phyloP scores from a whole-genome alignment of 1,284 basidiomycete genomes.

The Cryptococcus depauperatus region DNA sequence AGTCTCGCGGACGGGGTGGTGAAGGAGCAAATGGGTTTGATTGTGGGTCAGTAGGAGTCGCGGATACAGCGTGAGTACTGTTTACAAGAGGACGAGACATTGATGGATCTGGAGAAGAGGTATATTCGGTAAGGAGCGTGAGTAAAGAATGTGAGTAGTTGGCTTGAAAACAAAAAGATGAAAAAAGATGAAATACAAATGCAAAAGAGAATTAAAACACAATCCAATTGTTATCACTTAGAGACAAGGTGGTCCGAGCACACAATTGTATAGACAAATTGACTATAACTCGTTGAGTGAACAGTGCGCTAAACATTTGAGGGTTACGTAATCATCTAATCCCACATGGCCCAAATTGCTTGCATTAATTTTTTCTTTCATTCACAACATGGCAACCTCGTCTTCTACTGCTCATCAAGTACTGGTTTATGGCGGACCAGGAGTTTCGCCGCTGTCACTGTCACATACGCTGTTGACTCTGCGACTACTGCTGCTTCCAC shows the following conservation, averaged over 20 bases:
- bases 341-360: too few relatives aligned
- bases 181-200: not conserved
- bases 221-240: too few relatives aligned
- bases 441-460: conserved; percentile 56
- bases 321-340: too few relatives aligned
- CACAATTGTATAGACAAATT: too few relatives aligned
- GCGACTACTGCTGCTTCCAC: conserved; percentile 55
- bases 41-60: conserved; percentile 7
- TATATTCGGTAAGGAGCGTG: conserved; percentile 4
- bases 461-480: conserved; percentile 54
- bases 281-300: too few relatives aligned
- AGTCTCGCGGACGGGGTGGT: conserved; percentile 4
- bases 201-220: too few relatives aligned
- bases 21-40: conserved; percentile 6
- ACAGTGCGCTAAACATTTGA: too few relatives aligned
- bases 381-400: too few relatives aligned
- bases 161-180: not conserved
- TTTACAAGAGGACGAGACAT: conserved; percentile 5
- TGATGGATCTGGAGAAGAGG: not conserved
- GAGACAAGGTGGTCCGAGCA: too few relatives aligned
- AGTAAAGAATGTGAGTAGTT: not conserved
- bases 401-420: conserved; percentile 50
- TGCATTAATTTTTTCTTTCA: too few relatives aligned
- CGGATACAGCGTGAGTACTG: conserved; percentile 1
- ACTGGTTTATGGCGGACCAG: conserved; percentile 67